Evolutionary conservation across 495 filamentous ascomycete genomes (phyloP), one percentile per base, ranked within the genome.

Genomic region (Penicillium psychrofluorescens): DNA sequence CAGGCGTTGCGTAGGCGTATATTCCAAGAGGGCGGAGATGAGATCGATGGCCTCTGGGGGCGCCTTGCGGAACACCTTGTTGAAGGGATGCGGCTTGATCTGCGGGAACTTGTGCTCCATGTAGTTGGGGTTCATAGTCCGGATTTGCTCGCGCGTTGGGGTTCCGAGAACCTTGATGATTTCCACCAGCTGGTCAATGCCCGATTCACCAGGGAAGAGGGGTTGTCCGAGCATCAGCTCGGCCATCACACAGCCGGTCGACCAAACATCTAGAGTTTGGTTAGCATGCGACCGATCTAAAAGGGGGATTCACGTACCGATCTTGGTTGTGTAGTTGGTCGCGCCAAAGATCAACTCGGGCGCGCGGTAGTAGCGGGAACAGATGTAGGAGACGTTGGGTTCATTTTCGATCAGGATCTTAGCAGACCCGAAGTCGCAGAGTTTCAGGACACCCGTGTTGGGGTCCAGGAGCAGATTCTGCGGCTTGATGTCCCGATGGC

Each of bases 101-200:
- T 99, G 92, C 35, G 92, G 94, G 61, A 99, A 99, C 69, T 97
- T 97, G 69, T 99, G 92, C 68, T 97, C 92, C 92, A 99, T 99
- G 67, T 99, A 97, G 66, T 99, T 99, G 41, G 92, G 94, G 62
- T 99, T 99, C 94, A 99, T 99, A 38, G 92, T 99, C 43, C 92
- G 88, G 58, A 99, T 99, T 56, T 99, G 92, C 55, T 99, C 92
- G 14, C 92, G 77, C n/a, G 92, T 96, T 11, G 94, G 92, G 11
- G 92, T 99, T 15, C 92, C 92, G 44, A 99, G 76, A 43, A 99
- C 92, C 71, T 97, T 99, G 78, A 99, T 99, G 59, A 99, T 97
- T 67, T 99, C 92, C 15, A 99, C 92, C 30, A 97, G 77, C 62
- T 99, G 92, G 64, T 98, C 92, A 63, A 98, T 98, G 44, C 92